Evolutionary conservation across 345 rosid genomes (phyloP), one percentile per base, ranked within the genome.

Genomic region (Moricandia moricandioides): DNA sequence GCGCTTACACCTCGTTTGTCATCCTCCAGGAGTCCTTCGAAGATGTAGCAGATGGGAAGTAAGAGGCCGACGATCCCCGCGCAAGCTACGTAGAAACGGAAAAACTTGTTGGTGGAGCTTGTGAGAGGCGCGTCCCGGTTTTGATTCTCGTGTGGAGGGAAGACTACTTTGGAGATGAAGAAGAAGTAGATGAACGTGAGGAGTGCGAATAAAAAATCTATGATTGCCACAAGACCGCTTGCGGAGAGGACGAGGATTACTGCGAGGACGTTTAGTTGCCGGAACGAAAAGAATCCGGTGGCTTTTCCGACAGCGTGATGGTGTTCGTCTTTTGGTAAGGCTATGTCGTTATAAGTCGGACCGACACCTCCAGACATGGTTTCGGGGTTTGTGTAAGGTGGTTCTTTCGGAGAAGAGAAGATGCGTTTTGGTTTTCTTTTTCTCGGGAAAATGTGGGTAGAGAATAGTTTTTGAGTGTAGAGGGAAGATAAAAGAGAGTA

Each of bases 301-400:
- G 66, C 8, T 30, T 59, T 73, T 13, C 64, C 68, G 30, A 69
- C 62, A 33, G 79, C 79, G 3, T 62, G 81, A 11, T 61, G 64
- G 31, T 63, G 51, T 52, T 75, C 74, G 40, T 93, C 96, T 33
- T 76, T 74, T 18, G 85, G 87, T 74, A 89, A 84, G 63, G 79
- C 27, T 47, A 86, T 83, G 84, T 93, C 92, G 52, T 65, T 71
- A 79, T 77, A 67, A 8, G 83, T 77, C 60, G 92, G 85, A 60
- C 92, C 96, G 31, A 88, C 88, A 12, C 93, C 96, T 52, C 94
- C 96, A 55, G 97, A 91, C 97, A 94, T 91, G 3, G 33, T 65
- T 29, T 54, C 26, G 33, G 39, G 1, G 7, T 24, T 61, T 31
- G 56, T 4, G 24, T n/a, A 21, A 13, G 21, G 24, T n/a, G 21